Base-by-base conservation (phyloP, 140 eudicot genomes). In the Ambrosia hybrid region DNA sequence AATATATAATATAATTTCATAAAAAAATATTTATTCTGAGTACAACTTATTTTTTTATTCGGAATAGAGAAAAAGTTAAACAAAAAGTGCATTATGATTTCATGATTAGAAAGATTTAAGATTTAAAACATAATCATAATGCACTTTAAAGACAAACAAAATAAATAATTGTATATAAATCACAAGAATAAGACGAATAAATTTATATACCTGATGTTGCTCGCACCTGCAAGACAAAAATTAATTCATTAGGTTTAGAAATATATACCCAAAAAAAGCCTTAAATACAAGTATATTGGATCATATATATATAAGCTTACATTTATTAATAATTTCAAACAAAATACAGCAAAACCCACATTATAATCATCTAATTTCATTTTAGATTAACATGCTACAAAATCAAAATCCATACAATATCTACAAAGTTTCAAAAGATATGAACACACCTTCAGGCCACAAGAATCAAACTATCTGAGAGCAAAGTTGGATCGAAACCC, bases 131-230 rank as follows among this genome's bases (percentile, higher is more conserved):
- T n/a, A n/a, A n/a, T n/a, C n/a, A n/a, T n/a, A n/a, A n/a, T n/a
- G n/a, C n/a, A n/a, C n/a, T n/a, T n/a, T 6, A 26, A 49, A 21
- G 3, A 11, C 45, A 41, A 41, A 41, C 30, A 1, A 26, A 72
- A 57, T 3, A 33, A 10, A 72, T 26, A n/a, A 13, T 0, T 43
- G n/a, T n/a, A 6, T 9, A 4, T 34, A 21, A 73, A 14, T 14
- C 52, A 51, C 26, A 14, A 73, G 43, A 62, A n/a, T n/a, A 6
- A 46, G 55, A 33, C 26, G 60, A 9, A 26, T 53, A 2, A 37
- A 2, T 38, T 10, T 48, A 38, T 58, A 73, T 73, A 73, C 72
- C 78, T 73, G 70, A 65, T 63, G 65, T 73, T 17, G 45, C 45
- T 46, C 43, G 43, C 56, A 38, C 78, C 78, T 73, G 78, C 72